These are phyloP conservation scores for Edaphochlamys debaryana DNA, from an alignment of 139 green algal species.

Conservation along the genomic window DNA sequence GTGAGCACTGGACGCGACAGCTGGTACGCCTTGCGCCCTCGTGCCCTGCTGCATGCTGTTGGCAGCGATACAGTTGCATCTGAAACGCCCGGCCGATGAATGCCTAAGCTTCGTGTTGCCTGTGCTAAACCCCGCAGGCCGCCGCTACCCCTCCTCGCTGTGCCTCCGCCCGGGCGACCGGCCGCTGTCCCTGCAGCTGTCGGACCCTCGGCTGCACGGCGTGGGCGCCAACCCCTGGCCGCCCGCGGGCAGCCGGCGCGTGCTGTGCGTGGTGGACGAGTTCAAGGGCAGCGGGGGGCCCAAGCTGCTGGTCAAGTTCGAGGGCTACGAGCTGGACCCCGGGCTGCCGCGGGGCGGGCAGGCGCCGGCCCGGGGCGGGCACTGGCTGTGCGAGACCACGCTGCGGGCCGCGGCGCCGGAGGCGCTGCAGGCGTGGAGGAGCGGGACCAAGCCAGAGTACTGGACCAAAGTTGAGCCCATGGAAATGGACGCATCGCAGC, in stretches of 20 bases:
- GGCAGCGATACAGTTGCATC: no score
- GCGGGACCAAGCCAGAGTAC: not conserved
- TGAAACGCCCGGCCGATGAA: no score
- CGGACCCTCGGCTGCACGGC: not conserved
- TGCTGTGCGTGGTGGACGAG: not conserved
- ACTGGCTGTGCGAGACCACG: not conserved
- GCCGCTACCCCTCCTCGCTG: not conserved
- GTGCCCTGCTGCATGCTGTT: no score
- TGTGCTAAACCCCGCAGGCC: no score
- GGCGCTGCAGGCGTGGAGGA: not conserved
- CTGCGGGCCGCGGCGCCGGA: not conserved
- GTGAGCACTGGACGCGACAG: no score
- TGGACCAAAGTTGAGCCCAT: no score
- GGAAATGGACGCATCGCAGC: no score
- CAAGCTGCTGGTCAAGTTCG: conserved; percentile 9
- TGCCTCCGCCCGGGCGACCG: not conserved
- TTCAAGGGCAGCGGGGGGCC: not conserved
- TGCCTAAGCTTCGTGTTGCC: no score
- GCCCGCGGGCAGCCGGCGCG: not conserved
- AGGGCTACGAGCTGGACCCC: conserved; percentile 16
- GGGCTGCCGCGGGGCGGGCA: not conserved
- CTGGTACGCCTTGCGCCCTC: no score
- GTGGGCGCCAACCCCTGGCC: not conserved
- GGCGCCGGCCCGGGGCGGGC: not conserved
- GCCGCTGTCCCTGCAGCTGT: not conserved